Evolutionary conservation across 2,329 filamentous ascomycete genomes (phyloP).

Genomic region (Apiospora kogelbergensis): DNA sequence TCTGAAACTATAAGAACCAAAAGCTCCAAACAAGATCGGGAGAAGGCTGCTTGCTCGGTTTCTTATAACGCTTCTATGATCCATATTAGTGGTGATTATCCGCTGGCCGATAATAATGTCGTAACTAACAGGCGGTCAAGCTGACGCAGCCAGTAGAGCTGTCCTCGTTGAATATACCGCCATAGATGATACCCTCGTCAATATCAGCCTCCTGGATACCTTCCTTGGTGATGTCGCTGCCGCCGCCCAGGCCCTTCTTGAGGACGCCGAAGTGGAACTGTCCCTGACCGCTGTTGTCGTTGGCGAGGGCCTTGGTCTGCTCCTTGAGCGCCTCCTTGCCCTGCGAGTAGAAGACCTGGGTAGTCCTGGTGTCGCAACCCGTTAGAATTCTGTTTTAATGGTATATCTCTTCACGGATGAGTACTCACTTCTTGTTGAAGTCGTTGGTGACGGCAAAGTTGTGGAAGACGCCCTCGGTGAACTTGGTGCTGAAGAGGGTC

Average conservation of each 20-base stretch:
- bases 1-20: no score
- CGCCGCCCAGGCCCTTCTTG: slow-evolving; percentile 56
- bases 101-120: no score
- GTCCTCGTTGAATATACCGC: slow-evolving; percentile 54
- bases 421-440: slow-evolving; percentile 55
- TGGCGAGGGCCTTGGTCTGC: slow-evolving; percentile 45
- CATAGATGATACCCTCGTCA: slow-evolving; percentile 53
- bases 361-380: slow-evolving; percentile 39
- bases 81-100: no score
- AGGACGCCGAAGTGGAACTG: slow-evolving; percentile 63
- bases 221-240: slow-evolving; percentile 44
- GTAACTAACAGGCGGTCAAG: slow-evolving; percentile 14
- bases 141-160: slow-evolving; percentile 40
- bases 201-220: slow-evolving; percentile 49
- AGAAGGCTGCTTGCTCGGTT: no score
- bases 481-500: slow-evolving; percentile 50
- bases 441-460: slow-evolving; percentile 62
- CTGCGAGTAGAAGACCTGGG: slow-evolving; percentile 57
- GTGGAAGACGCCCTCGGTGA: slow-evolving; percentile 53
- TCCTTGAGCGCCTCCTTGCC: slow-evolving; percentile 43
- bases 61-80: no score
- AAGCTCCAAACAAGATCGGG: no score
- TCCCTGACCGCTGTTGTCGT: slow-evolving; percentile 56
- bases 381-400: background rate
- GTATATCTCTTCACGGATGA: no score